Conservation (phyloP, 2,329 filamentous ascomycete genomes). For the Botrytis aclada region DNA sequence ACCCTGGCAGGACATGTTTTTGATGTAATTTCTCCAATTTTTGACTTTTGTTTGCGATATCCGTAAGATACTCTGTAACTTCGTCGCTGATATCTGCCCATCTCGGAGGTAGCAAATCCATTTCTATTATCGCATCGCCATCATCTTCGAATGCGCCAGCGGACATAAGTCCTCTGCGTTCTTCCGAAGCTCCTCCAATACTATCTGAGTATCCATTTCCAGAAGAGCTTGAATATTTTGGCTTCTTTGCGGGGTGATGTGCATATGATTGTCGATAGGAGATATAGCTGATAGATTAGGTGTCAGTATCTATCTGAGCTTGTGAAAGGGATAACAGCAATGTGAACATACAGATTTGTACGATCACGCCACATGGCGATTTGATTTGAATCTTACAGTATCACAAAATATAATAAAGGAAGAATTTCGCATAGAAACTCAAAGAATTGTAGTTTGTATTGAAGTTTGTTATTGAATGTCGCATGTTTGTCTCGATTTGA, state of each 20-base stretch:
- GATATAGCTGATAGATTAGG: constrained; percentile 66
- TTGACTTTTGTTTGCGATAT: constrained; percentile 78
- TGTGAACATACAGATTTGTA: constrained; percentile 79
- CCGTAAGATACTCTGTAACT: constrained; percentile 75
- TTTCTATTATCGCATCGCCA: constrained; percentile 94
- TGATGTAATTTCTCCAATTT: constrained; percentile 90
- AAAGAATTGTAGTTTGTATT: not conserved
- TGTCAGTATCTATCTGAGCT: constrained; percentile 30
- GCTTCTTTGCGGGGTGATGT: constrained; percentile 87
- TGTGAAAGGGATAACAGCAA: not conserved
- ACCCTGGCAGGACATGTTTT: constrained; percentile 93
- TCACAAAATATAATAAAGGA: constrained; percentile 1
- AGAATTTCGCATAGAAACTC: constrained; percentile 13
- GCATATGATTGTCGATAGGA: constrained; percentile 98
- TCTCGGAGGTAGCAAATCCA: constrained; percentile 91
- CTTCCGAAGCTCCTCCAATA: constrained; percentile 54
- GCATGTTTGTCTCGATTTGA: constrained; percentile 18
- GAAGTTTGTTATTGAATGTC: constrained; percentile 15
- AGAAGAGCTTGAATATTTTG: constrained; percentile 53
- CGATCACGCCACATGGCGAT: constrained; percentile 96
- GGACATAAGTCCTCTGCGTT: constrained; percentile 81
- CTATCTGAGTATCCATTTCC: constrained; percentile 59
- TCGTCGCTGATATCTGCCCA: constrained; percentile 97
- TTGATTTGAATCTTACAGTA: constrained; percentile 20
- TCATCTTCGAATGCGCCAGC: constrained; percentile 75